A percentile compares a stretch with the other conserved stretches of the same genome.
These are phyloP conservation scores for Trifolium dubium DNA, from an alignment of 306 rosid genomes.

Conservation along the genomic window DNA sequence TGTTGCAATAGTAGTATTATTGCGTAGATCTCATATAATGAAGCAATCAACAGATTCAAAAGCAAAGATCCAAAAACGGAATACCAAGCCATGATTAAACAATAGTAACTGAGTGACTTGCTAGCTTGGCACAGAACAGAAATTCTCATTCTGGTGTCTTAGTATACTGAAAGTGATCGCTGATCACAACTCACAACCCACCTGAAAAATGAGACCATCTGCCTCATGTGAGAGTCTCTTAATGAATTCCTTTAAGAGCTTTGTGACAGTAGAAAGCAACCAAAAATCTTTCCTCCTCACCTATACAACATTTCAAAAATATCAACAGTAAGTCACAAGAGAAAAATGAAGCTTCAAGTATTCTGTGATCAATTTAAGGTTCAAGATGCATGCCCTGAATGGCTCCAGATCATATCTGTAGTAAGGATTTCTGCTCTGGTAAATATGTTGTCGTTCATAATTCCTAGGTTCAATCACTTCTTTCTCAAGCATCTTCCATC, in stretches of 20 bases:
- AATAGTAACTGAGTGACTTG: not conserved
- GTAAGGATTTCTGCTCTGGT: slow-evolving; percentile 73
- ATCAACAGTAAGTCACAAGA: slow-evolving; percentile 38
- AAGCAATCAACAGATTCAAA: slow-evolving; percentile 34
- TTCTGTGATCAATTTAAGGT: slow-evolving; percentile 32
- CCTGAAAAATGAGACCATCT: slow-evolving; percentile 99
- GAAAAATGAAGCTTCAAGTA: slow-evolving; percentile 32
- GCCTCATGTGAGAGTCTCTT: slow-evolving; percentile 94
- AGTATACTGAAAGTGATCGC: slow-evolving; percentile 36
- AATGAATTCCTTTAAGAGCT: slow-evolving; percentile 92
- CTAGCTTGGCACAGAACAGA: slow-evolving; percentile 30
- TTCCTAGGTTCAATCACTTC: slow-evolving; percentile 99
- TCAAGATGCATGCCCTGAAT: slow-evolving; percentile 74
- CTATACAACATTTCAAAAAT: slow-evolving; percentile 55
- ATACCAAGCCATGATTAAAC: not conserved
- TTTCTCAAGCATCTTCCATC: slow-evolving; percentile 99
- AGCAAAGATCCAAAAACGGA: slow-evolving; percentile 12
- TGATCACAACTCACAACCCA: slow-evolving; percentile 41
- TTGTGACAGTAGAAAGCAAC: slow-evolving; percentile 92
- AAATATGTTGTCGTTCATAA: slow-evolving; percentile 67
- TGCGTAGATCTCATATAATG: slow-evolving; percentile 1
- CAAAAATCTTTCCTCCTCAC: slow-evolving; percentile 99
- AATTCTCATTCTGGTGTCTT: slow-evolving; percentile 14
- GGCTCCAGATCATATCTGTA: slow-evolving; percentile 99
- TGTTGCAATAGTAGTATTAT: slow-evolving; percentile 24